Evolutionary conservation across 192 early-diverging fungal species (phyloP), one percentile per base, ranked within the genome.

Genomic region (Coemansia sp.): DNA sequence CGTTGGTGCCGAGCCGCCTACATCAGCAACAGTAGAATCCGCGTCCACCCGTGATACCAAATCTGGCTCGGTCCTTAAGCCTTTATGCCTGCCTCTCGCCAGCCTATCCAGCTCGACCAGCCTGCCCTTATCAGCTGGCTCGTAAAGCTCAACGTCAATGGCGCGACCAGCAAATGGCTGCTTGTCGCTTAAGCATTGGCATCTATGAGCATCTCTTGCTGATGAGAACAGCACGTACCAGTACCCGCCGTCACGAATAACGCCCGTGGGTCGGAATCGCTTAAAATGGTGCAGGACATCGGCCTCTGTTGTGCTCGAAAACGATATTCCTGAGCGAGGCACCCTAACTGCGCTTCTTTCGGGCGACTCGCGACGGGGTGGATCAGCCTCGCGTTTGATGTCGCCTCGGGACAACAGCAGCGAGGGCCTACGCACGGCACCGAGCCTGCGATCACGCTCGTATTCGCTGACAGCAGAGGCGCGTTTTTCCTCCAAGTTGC

Each of bases 171-270:
- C 65, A 69, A 79, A 76, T 24, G 51, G 29, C 51, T 79, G 71
- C 39, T 69, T 68, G 48, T 85, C 84, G 61, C 66, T 76, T 34
- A 82, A 48, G 22, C 70, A 34, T 67, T 82, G 84, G 56, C 80
- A 85, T 3, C 84, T 32, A 24, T 79, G 80, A 9, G 84, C 84
- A 64, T 85, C 84, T 13, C 79, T 58, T 22, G 75, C 67, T 10
- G 76, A 72, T 2, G 61, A 44, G 61, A 85, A 85, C 22, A 76
- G 42, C n/a, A 85, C 68, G 46, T 76, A 76, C 84, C 84, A 85
- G 51, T 82, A 76, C 2, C 70, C 76, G 2, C 67, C 68, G 67
- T 78, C 74, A 9, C 72, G 69, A 5, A 63, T 68, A 9, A 76
- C 68, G 3, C 71, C 45, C 2, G 36, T 66, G 5, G 84, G 84